Evolutionary conservation across 148 eudicot species (phyloP).

Genomic region (Talinum fruticosum): DNA sequence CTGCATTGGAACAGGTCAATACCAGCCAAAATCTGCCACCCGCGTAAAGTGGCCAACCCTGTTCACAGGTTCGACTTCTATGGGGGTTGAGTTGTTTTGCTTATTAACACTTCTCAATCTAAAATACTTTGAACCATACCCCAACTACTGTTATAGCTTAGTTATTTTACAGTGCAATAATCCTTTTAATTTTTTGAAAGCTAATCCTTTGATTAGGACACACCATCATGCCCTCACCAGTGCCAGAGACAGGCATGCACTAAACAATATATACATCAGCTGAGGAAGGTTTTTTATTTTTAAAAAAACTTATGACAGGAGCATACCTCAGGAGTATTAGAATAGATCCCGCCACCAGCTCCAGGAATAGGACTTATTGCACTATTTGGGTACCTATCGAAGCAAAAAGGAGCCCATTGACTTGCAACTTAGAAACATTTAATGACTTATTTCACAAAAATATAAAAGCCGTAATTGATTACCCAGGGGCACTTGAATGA

Average conservation of each 20-base stretch:
- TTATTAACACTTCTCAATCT: not conserved
- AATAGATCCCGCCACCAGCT: slow-evolving; percentile 28
- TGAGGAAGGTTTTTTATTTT: no score
- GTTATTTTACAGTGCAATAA: not conserved
- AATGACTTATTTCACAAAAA: not conserved
- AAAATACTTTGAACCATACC: not conserved
- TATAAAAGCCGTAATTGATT: not conserved
- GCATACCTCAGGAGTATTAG: slow-evolving; percentile 33
- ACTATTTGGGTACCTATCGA: slow-evolving; percentile 39
- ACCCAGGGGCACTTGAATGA: slow-evolving; percentile 52
- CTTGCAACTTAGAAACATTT: not conserved
- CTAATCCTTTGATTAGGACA: not conserved
- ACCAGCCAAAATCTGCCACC: not conserved
- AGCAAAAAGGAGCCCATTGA: not conserved
- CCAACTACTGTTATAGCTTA: not conserved
- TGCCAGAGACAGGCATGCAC: not conserved
- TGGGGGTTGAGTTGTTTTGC: no score
- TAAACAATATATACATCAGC: not conserved
- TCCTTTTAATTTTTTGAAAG: not conserved
- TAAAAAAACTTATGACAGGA: not conserved
- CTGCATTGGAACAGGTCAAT: not conserved
- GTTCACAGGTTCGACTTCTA: not conserved
- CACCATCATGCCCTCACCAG: no score
- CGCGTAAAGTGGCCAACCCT: not conserved
- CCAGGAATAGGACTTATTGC: slow-evolving; percentile 36